Conservation (phyloP, 2,329 filamentous ascomycete genomes). For the Lecanicillium sp. region DNA sequence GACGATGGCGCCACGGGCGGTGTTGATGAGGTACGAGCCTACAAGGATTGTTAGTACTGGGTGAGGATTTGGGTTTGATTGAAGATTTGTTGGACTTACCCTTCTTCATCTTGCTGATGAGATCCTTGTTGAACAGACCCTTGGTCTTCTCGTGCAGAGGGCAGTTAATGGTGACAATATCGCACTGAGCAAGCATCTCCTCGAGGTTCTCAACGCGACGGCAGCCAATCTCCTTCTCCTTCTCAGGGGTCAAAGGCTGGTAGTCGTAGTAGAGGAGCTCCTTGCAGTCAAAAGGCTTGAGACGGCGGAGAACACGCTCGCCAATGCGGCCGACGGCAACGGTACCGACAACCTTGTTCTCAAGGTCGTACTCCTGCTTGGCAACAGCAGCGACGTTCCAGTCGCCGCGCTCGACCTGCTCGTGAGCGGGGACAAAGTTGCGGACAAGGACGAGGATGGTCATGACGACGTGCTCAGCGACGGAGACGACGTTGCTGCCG, state of each 20-base stretch:
- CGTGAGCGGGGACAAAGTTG: slow-evolving; percentile 97
- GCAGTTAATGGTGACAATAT: slow-evolving; percentile 99
- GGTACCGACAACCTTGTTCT: slow-evolving; percentile 95
- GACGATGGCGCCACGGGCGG: slow-evolving; percentile 94
- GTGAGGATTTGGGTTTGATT: background rate
- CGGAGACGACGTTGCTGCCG: slow-evolving; percentile 95
- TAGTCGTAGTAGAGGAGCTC: slow-evolving; percentile 99
- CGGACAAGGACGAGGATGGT: slow-evolving; percentile 92
- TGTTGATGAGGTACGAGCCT: slow-evolving; percentile 97
- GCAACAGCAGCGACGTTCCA: slow-evolving; percentile 95
- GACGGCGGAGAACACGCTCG: slow-evolving; percentile 90
- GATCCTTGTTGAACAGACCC: slow-evolving; percentile 96
- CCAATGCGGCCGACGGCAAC: slow-evolving; percentile 96
- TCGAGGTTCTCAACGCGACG: slow-evolving; percentile 81
- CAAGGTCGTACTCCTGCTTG: slow-evolving; percentile 97
- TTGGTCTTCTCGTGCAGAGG: slow-evolving; percentile 96
- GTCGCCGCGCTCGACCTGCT: slow-evolving; percentile 79
- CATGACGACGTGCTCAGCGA: slow-evolving; percentile 99
- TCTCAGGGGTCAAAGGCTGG: slow-evolving; percentile 80
- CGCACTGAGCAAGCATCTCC: slow-evolving; percentile 90
- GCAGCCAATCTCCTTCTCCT: slow-evolving; percentile 93
- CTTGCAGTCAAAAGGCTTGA: slow-evolving; percentile 99
- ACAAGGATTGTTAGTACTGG: slow-evolving; percentile 3
- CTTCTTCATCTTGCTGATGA: slow-evolving; percentile 98
- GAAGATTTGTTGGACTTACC: slow-evolving; percentile 40